Percentiles rank a stretch among this genome's conserved stretches.
Conservation (phyloP, 2,329 filamentous ascomycete species). For the Hymenoscyphus infarciens region DNA sequence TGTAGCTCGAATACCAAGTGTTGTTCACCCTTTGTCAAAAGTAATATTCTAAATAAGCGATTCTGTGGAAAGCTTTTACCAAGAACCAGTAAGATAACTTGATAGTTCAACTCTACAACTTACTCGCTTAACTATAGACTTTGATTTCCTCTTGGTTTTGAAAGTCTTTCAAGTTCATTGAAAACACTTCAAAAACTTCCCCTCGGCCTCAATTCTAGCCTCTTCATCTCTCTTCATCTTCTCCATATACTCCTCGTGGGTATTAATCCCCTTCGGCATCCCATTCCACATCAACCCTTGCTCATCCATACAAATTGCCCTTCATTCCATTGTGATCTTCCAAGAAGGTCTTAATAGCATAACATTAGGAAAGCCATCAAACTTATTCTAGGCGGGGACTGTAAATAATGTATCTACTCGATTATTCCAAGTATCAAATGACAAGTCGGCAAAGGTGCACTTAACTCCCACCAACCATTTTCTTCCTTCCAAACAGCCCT, state of each 20-base stretch:
- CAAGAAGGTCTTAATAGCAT: constrained; percentile 6
- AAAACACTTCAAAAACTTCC: neutral
- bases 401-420: neutral
- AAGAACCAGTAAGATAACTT: too few relatives aligned
- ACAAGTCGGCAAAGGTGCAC: constrained; percentile 37
- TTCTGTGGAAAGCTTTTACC: too few relatives aligned
- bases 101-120: too few relatives aligned
- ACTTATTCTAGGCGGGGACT: neutral
- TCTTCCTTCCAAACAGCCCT: constrained; percentile 36
- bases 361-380: constrained; percentile 7
- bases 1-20: too few relatives aligned
- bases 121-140: too few relatives aligned
- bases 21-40: too few relatives aligned
- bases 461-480: constrained; percentile 39
- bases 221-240: constrained; percentile 6
- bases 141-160: too few relatives aligned
- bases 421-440: constrained; percentile 15
- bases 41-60: too few relatives aligned
- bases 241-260: constrained; percentile 10
- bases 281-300: constrained; percentile 11
- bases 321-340: constrained; percentile 6
- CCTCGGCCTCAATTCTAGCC: neutral
- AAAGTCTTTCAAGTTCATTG: too few relatives aligned
- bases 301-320: constrained; percentile 5
- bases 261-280: constrained; percentile 12